Evolutionary conservation across 441 rosid genomes (phyloP), one percentile per base, ranked within the genome.

Genomic region (Lepidium campestre): DNA sequence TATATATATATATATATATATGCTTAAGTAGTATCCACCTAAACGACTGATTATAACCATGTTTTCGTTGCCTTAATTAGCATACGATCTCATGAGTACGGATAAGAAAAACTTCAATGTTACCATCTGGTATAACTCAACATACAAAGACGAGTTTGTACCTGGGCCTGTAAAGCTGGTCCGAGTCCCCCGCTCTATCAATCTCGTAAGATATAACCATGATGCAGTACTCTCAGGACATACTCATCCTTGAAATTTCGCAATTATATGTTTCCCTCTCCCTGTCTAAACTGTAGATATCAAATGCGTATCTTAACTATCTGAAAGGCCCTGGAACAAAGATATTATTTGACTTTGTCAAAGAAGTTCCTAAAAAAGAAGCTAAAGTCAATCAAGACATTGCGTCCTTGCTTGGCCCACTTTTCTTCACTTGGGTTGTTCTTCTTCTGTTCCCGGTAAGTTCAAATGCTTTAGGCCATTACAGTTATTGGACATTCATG

Each of bases 371-470:
- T 25, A 83, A 83, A 72, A 39, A 74, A 37, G 70, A 9, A 74
- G 69, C 78, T 13, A 39, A 72, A 65, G 2, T 57, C 19, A 78
- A 64, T 65, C 41, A 75, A 65, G 99, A 93, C 66, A 52, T 87
- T 8, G 70, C 99, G 46, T 87, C 97, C 68, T 62, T 82, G 70
- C 78, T 93, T 57, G 97, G 99, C 31, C 77, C 97, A 14, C 84
- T 91, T 54, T 90, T 93, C 82, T 93, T 89, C 71, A 81, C 91
- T 20, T 93, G 99, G 99, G 91, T 91, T 77, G 59, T 91, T 76
- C 76, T 93, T 67, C 96, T 84, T 74, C 82, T 91, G 27, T 91
- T 93, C 78, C 95, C 99, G 17, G 99, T 93, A 85, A 91, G 98
- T 77, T 70, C 52, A 47, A 52, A 64, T 11, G 17, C 48, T 39